phyloP scores from a whole-genome alignment of 495 filamentous ascomycete genomes.

The Hypoxylon rickii region DNA sequence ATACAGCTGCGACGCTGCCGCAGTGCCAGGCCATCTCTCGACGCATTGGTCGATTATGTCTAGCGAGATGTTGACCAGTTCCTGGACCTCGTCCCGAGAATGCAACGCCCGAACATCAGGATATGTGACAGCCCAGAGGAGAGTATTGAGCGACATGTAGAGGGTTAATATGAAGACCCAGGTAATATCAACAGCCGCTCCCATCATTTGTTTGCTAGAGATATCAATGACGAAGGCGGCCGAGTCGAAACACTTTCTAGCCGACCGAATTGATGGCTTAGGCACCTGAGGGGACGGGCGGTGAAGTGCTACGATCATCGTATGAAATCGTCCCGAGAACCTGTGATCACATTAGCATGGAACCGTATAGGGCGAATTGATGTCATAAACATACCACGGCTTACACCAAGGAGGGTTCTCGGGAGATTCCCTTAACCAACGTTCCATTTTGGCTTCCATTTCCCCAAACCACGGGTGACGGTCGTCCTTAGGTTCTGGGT shows the following conservation, averaged over 20 bases:
- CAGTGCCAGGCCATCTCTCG: conserved; percentile 86
- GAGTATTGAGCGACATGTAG: conserved; percentile 84
- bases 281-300: conserved; percentile 90
- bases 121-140: conserved; percentile 82
- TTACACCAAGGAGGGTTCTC: conserved; percentile 54
- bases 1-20: conserved; percentile 81
- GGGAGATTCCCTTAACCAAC: conserved; percentile 64
- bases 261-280: conserved; percentile 74
- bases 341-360: conserved; percentile 44
- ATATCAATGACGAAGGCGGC: conserved; percentile 77
- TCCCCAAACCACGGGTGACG: conserved; percentile 81
- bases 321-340: conserved; percentile 78
- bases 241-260: conserved; percentile 79
- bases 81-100: conserved; percentile 69
- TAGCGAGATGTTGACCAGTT: conserved; percentile 69
- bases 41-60: conserved; percentile 75
- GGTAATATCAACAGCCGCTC: conserved; percentile 76
- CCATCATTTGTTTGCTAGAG: conserved; percentile 74
- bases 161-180: conserved; percentile 89
- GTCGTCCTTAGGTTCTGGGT: conserved; percentile 71
- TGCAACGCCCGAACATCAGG: conserved; percentile 75
- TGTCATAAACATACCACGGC: conserved; percentile 51
- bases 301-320: conserved; percentile 81
- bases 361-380: background rate
- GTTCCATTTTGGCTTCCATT: conserved; percentile 75